Conservation (phyloP, 208 protist genomes). For the Phytomonas francai region DNA sequence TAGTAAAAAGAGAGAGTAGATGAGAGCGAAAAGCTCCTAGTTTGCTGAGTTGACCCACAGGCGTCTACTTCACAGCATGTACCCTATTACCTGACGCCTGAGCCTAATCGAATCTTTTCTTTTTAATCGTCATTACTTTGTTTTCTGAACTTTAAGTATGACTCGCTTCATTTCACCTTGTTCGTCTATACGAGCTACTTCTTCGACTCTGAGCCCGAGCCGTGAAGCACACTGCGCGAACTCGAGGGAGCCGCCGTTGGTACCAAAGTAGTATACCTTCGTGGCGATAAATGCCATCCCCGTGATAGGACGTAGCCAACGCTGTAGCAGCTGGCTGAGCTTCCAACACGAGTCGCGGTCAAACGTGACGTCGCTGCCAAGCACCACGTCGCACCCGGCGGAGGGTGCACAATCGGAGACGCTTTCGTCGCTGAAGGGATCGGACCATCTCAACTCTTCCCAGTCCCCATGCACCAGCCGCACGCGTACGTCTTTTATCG, state of each 20-base stretch:
- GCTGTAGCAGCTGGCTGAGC: conserved; percentile 46
- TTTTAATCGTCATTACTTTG: not conserved
- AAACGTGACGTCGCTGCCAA: conserved; percentile 85
- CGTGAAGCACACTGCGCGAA: conserved; percentile 27
- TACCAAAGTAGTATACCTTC: conserved; percentile 90
- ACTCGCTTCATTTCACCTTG: conserved; percentile 59
- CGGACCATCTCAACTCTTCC: conserved; percentile 36
- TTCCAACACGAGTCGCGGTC: conserved; percentile 73
- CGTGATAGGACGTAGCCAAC: conserved; percentile 35
- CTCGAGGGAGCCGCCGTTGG: conserved; percentile 62
- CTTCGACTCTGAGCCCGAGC: conserved; percentile 26
- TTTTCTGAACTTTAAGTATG: conserved; percentile 22
- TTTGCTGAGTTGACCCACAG: not conserved
- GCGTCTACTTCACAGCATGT: not conserved
- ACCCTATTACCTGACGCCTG: not conserved
- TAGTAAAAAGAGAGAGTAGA: not conserved
- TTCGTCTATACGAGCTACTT: conserved; percentile 33
- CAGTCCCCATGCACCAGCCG: conserved; percentile 77
- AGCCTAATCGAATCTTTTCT: not conserved
- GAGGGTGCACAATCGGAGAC: not conserved
- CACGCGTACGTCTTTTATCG: conserved; percentile 18
- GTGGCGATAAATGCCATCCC: conserved; percentile 64
- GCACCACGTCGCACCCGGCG: conserved; percentile 33
- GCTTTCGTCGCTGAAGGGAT: not conserved
- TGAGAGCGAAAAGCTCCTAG: not conserved